Conservation (phyloP, 306 rosid species). For the Acacia crassicarpa region DNA sequence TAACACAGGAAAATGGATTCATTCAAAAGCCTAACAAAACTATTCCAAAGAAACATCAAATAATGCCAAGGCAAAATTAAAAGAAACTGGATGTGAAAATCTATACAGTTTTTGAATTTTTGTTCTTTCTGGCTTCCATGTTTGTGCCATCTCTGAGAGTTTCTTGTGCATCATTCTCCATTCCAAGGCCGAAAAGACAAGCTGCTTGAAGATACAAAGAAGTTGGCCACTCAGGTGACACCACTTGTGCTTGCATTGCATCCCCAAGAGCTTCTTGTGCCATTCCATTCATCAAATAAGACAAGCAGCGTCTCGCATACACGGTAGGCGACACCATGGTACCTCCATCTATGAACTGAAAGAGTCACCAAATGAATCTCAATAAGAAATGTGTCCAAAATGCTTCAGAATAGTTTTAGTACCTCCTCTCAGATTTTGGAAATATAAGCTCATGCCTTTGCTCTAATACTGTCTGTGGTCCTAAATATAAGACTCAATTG, state of each 20-base stretch:
- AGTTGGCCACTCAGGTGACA: constrained; percentile 93
- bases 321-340: constrained; percentile 97
- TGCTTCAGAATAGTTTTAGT: not conserved
- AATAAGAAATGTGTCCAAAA: not conserved
- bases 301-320: constrained; percentile 83
- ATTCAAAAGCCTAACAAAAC: constrained; percentile 32
- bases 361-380: not conserved
- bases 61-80: not conserved
- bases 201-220: constrained; percentile 94
- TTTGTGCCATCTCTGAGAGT: constrained; percentile 83
- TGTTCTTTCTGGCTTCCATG: constrained; percentile 78
- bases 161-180: constrained; percentile 95
- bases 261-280: constrained; percentile 81
- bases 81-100: constrained; percentile 1
- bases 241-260: constrained; percentile 95
- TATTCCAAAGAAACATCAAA: constrained; percentile 24
- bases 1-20: constrained; percentile 16
- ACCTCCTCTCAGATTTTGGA: not conserved
- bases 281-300: constrained; percentile 79
- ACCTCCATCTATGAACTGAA: constrained; percentile 90
- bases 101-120: constrained; percentile 51
- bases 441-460: not conserved
- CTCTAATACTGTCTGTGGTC: too few relatives aligned
- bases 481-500: too few relatives aligned
- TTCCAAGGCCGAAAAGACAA: constrained; percentile 78